Evolutionary conservation across 352 stramenopile species (phyloP), one percentile per base, ranked within the genome.

Genomic region (Phytophthora crassamura): DNA sequence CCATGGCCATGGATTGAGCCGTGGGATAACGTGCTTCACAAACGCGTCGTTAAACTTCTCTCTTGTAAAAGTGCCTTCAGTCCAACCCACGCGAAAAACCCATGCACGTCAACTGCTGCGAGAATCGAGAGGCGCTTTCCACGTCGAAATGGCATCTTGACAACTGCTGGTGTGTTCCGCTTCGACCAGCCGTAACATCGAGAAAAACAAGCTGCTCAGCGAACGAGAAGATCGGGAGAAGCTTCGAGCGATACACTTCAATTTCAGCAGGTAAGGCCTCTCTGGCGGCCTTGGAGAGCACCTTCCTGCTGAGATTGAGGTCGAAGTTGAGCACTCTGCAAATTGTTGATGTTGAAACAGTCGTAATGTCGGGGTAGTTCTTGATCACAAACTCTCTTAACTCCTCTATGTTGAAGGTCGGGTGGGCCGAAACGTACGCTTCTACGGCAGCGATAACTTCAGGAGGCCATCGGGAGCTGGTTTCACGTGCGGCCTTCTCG

Each of bases 231-330:
- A 59, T 15, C n/a, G 52, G 52, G 15, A 51, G 40, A 9, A 59
- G 12, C 14, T 59, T 59, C 16, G 30, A 9, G 5, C 39, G 39
- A 15, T 59, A 59, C 3, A 59, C 22, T 0, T 59, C 0, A 14
- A 59, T 59, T 35, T 51, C 52, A 50, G 28, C 52, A 25, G 40
- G 39, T 20, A 50, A 18, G 11, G 40, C 52, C 28, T 59, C 28
- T 2, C 52, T 38, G 25, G 39, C 52, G 22, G 35, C 36, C 14
- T 60, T 45, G 1, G 22, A 3, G 0, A 45, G 18, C 5, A 60
- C 40, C 4, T 52, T 60, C 4, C 40, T 25, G 14, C 28, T 52
- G 0, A 60, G 16, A 36, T 51, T 51, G 4, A 60, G 41, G 5
- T 60, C 40, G 38, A 54, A 54, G 35, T 52, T 52, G 3, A 53